Conservation (phyloP, 345 rosid genomes). For the Carallia pectinifolia region DNA sequence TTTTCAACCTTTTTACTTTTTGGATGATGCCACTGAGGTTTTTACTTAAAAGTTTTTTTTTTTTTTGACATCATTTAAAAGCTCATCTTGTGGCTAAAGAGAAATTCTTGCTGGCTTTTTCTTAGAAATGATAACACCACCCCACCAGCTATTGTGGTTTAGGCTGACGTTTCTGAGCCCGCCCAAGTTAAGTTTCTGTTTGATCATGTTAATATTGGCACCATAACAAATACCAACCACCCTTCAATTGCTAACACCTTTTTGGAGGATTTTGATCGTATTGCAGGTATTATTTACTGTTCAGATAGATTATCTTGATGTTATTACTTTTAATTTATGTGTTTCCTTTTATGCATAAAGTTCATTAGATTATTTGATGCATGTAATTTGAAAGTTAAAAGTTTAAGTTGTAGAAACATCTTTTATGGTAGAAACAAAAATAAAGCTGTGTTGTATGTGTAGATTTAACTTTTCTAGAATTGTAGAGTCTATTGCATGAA, state of each 20-base stretch:
- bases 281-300: conserved; percentile 22
- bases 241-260: conserved; percentile 35
- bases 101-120: conserved; percentile 14
- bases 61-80: background rate
- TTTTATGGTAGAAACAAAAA: too few relatives aligned
- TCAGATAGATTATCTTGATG: background rate
- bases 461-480: too few relatives aligned
- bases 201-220: conserved; percentile 35
- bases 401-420: too few relatives aligned
- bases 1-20: too few relatives aligned
- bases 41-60: too few relatives aligned
- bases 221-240: conserved; percentile 26
- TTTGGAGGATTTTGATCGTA: conserved; percentile 35
- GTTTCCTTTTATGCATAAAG: background rate
- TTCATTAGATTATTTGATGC: too few relatives aligned
- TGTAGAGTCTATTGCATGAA: too few relatives aligned
- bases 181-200: conserved; percentile 35
- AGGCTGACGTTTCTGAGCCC: conserved; percentile 31
- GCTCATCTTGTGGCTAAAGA: conserved; percentile 27
- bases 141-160: conserved; percentile 21
- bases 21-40: too few relatives aligned
- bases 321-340: too few relatives aligned
- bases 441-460: too few relatives aligned
- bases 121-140: background rate
- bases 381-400: too few relatives aligned